These are phyloP conservation scores for Lipomyces sp. DNA, from an alignment of 805 yeast species.

Conservation along the genomic window DNA sequence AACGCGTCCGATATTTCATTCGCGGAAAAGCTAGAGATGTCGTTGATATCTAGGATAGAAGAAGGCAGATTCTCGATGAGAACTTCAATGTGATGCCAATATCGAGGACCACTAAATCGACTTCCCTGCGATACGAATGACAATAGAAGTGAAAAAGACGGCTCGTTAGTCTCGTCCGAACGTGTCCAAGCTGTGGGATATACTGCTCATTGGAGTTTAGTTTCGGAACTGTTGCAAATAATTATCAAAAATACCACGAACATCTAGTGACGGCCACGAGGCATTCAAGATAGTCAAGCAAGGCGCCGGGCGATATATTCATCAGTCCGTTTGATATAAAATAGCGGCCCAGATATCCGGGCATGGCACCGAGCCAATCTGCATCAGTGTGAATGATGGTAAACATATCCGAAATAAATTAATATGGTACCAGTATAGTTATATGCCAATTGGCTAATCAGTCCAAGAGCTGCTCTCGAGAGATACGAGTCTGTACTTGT, in stretches of 20 bases:
- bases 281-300: slow-evolving; percentile 29
- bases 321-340: slow-evolving; percentile 28
- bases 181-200: slow-evolving; percentile 28
- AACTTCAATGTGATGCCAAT: slow-evolving; percentile 25
- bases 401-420: not conserved
- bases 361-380: slow-evolving; percentile 28
- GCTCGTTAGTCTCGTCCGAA: slow-evolving; percentile 15
- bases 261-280: slow-evolving; percentile 22
- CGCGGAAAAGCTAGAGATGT: not conserved
- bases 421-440: slow-evolving; percentile 15
- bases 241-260: slow-evolving; percentile 9
- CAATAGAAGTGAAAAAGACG: slow-evolving; percentile 24
- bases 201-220: slow-evolving; percentile 9
- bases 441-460: slow-evolving; percentile 26
- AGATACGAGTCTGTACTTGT: slow-evolving; percentile 26
- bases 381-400: not conserved
- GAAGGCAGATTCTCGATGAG: slow-evolving; percentile 28
- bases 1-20: slow-evolving; percentile 15
- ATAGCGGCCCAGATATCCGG: slow-evolving; percentile 20
- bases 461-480: slow-evolving; percentile 20
- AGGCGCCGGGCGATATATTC: slow-evolving; percentile 24
- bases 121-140: slow-evolving; percentile 32
- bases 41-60: slow-evolving; percentile 16
- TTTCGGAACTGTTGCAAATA: not conserved
- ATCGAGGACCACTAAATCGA: slow-evolving; percentile 23